phyloP scores from a whole-genome alignment of 495 filamentous ascomycete genomes.

The Acidiella bohemica region DNA sequence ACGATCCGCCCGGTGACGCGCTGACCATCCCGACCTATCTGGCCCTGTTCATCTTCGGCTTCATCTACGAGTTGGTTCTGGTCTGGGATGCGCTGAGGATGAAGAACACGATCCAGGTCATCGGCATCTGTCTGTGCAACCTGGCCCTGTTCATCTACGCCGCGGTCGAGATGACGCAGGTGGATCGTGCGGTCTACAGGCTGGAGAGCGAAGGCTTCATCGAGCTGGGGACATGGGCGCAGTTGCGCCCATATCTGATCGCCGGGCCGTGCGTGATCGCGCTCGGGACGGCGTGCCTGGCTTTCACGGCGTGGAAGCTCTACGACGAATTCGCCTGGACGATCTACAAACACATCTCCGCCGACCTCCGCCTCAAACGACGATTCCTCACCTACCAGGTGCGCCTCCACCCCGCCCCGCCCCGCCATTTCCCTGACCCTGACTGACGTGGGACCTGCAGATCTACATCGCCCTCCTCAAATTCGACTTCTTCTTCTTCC shows the following conservation, averaged over 20 bases:
- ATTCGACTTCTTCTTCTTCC: constrained; percentile 99
- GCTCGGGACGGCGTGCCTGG: constrained; percentile 56
- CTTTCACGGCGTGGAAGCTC: constrained; percentile 74
- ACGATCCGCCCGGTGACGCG: constrained; percentile 28
- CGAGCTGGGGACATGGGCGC: constrained; percentile 37
- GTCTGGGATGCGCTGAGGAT: constrained; percentile 85
- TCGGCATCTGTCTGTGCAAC: constrained; percentile 87
- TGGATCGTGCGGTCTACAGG: constrained; percentile 49
- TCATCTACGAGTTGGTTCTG: constrained; percentile 76
- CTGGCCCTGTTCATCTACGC: constrained; percentile 81
- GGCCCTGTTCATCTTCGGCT: constrained; percentile 93
- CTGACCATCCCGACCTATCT: constrained; percentile 80
- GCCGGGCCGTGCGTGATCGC: constrained; percentile 76
- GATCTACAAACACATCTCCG: constrained; percentile 97
- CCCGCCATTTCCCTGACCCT: not conserved
- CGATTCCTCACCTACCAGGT: constrained; percentile 95
- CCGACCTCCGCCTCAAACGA: constrained; percentile 91
- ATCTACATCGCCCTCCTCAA: constrained; percentile 96
- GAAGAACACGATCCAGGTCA: constrained; percentile 98
- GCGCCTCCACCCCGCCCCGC: constrained; percentile 18
- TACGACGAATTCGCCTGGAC: constrained; percentile 99
- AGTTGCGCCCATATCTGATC: constrained; percentile 62
- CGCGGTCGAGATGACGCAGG: constrained; percentile 81
- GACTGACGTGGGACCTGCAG: constrained; percentile 43
- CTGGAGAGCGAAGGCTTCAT: constrained; percentile 32